Percentiles rank a stretch among this genome's conserved stretches.
These are phyloP conservation scores for Aristolochia californica DNA, from an alignment of 164 flowering plant species.

Conservation along the genomic window DNA sequence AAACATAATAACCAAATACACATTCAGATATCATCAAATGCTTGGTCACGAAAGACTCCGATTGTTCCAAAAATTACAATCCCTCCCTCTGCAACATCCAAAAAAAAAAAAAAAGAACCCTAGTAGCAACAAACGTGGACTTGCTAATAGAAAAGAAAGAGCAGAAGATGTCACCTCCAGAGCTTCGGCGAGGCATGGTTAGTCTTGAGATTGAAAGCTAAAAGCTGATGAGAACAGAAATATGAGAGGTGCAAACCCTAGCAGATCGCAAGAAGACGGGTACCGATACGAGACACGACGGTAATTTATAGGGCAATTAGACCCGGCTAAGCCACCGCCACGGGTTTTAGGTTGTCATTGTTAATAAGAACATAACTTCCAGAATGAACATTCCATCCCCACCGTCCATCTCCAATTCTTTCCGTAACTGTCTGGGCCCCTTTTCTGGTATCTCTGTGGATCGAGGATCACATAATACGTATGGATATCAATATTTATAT, in stretches of 20 bases:
- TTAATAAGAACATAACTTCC: no score
- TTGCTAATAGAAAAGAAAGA: neutral
- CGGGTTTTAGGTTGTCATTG: neutral
- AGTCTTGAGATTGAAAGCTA: neutral
- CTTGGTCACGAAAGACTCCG: no score
- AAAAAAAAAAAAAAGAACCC: neutral
- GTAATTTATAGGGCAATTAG: neutral
- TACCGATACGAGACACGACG: neutral
- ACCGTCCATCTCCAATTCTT: no score
- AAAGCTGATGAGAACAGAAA: neutral
- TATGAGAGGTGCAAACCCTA: neutral
- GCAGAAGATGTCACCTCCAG: slow-evolving; percentile 11
- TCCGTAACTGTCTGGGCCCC: no score
- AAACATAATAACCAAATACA: no score
- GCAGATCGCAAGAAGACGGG: neutral
- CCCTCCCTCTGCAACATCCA: neutral
- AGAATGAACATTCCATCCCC: no score
- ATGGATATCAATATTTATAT: no score
- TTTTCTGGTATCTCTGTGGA: no score
- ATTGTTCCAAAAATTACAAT: neutral
- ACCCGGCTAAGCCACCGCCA: neutral
- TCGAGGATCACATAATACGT: no score
- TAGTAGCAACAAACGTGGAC: neutral
- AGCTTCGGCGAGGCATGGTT: slow-evolving; percentile 24
- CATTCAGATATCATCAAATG: no score